Evolutionary conservation across 2,329 filamentous ascomycete genomes (phyloP).

Genomic region (Nothomitra cinnamomea): DNA sequence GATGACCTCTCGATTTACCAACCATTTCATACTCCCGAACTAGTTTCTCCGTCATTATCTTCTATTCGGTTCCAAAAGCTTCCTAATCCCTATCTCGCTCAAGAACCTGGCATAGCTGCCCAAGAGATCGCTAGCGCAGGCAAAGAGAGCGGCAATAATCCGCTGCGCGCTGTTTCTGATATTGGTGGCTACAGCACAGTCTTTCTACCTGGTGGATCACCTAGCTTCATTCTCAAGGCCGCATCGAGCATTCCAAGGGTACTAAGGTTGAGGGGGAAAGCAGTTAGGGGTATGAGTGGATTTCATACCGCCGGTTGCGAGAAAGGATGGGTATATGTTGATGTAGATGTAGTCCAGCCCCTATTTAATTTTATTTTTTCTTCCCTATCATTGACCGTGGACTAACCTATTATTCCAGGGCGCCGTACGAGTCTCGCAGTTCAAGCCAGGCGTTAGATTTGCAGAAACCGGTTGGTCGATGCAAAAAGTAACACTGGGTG

Average conservation of each 20-base stretch:
- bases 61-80: constrained; percentile 63
- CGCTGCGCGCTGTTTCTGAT: constrained; percentile 26
- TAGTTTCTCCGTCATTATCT: constrained; percentile 28
- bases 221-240: constrained; percentile 69
- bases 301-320: constrained; percentile 67
- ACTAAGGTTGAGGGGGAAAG: constrained; percentile 50
- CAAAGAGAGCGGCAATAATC: constrained; percentile 23
- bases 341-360: constrained; percentile 31
- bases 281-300: constrained; percentile 52
- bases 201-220: constrained; percentile 64
- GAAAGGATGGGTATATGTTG: constrained; percentile 67
- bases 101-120: constrained; percentile 31
- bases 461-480: constrained; percentile 61
- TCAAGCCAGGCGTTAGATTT: constrained; percentile 51
- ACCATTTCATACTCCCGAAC: constrained; percentile 29
- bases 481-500: constrained; percentile 49
- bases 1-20: constrained; percentile 82
- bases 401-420: constrained; percentile 28
- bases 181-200: constrained; percentile 67
- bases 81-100: constrained; percentile 49
- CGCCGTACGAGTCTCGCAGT: constrained; percentile 54
- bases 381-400: background rate
- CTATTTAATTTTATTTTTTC: background rate
- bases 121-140: constrained; percentile 32
- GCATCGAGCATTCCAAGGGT: constrained; percentile 61